Base-by-base conservation (phyloP, 108 stramenopile species). In the Cyclotella kingstonii region DNA sequence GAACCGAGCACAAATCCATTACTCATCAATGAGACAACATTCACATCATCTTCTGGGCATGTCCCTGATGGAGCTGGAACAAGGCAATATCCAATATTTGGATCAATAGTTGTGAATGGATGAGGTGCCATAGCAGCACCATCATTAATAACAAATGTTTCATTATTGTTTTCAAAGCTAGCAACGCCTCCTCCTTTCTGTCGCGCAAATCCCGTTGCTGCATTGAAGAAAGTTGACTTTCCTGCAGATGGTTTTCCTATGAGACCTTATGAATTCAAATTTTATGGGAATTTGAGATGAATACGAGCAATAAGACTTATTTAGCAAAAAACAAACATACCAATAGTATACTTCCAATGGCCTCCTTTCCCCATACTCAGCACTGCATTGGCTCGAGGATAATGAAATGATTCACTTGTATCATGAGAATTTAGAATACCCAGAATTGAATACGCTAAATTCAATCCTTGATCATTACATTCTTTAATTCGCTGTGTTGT, bases 91-190 rank as follows among this genome's bases (percentile, higher is more conserved):
- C 95, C 91, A 33, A 85, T 68, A 54, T 96, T 96, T 31, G 95
- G 93, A 68, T 94, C 91, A 36, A 94, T 96, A n/a, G 93, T 96
- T 41, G 95, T 94, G 46, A 96, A 96, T 14, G 95, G 93, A 70
- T 87, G 84, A 2, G 92, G 89, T 26, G 91, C 95, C 85, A 93
- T 89, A n/a, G 87, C 76, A 5, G 91, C 91, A n/a, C 91, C 91
- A 18, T 87, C 90, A 26, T 81, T 38, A 52, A 60, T 36, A 34
- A 66, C 30, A 25, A 33, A 36, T 44, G 38, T 27, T 47, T 70
- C 45, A 39, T 33, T 55, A 22, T 35, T 43, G 10, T 23, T 7
- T 31, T 33, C 27, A 53, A 19, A 9, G 43, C 19, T 43, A 38
- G 11, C 33, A 33, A 58, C 73, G 17, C 69, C 75, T 57, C 17